Conservation (phyloP, 2,329 filamentous ascomycete genomes). For the Alternaria sp. region DNA sequence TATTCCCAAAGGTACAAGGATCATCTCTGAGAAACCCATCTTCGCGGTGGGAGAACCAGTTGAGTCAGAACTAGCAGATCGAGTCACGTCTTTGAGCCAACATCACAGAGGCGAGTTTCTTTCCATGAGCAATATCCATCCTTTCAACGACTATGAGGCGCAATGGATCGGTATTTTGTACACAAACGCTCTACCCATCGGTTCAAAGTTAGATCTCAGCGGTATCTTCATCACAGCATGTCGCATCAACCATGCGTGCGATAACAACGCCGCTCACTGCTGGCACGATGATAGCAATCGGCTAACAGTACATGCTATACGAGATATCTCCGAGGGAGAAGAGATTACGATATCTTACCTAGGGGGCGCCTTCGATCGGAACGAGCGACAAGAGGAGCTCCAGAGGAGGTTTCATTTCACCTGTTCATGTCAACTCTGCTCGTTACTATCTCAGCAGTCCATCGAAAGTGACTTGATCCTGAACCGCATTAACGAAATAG, state of each 20-base stretch:
- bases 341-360: conserved; percentile 29
- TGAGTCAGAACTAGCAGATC: conserved; percentile 16
- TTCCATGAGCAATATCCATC: not conserved
- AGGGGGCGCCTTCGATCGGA: conserved; percentile 46
- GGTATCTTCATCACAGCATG: conserved; percentile 46
- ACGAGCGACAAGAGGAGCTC: conserved; percentile 33
- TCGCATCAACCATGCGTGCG: conserved; percentile 50
- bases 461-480: not conserved
- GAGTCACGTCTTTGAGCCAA: not conserved
- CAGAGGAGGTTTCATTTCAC: conserved; percentile 30
- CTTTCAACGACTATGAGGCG: not conserved
- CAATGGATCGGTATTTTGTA: conserved; percentile 13
- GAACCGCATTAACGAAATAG: not conserved
- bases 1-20: conserved; percentile 50
- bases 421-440: not conserved
- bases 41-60: conserved; percentile 38
- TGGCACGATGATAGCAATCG: conserved; percentile 45
- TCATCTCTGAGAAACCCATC: conserved; percentile 51
- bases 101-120: not conserved
- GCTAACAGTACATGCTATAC: not conserved
- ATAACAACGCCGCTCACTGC: conserved; percentile 44
- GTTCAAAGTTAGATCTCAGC: conserved; percentile 25
- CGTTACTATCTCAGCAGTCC: not conserved
- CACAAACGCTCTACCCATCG: conserved; percentile 43
- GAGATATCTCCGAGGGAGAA: not conserved